A percentile compares a stretch with the other conserved stretches of the same genome.
Evolutionary conservation across 192 early-diverging fungal species (phyloP).

Genomic region (Spinellus fusiger): DNA sequence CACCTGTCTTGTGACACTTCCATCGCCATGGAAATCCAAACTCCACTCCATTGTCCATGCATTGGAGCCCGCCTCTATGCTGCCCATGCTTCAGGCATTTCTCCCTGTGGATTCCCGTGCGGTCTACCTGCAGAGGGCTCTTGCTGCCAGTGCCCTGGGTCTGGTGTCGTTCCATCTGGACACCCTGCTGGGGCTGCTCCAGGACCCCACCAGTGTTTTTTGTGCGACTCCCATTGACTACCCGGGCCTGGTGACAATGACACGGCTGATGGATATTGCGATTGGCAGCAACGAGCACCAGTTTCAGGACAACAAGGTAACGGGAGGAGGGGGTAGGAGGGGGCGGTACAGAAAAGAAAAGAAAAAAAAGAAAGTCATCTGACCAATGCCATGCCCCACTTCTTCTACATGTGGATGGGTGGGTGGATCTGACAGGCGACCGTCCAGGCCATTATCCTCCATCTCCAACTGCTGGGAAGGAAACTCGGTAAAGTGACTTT

Average conservation of each 20-base stretch:
- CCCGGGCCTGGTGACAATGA: neutral
- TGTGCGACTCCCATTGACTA: neutral
- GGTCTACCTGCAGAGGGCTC: neutral
- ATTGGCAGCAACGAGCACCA: neutral
- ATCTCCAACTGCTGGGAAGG: neutral
- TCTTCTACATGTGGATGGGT: too few relatives aligned
- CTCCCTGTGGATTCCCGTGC: too few relatives aligned
- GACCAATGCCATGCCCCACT: too few relatives aligned
- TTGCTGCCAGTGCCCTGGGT: neutral
- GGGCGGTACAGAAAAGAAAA: neutral
- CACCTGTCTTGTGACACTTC: too few relatives aligned
- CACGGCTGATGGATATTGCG: neutral
- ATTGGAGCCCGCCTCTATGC: too few relatives aligned
- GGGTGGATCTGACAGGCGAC: neutral
- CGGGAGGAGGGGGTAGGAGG: neutral
- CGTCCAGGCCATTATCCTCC: neutral
- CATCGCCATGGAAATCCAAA: too few relatives aligned
- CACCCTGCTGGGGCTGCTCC: neutral
- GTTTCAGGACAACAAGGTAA: neutral
- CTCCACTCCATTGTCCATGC: too few relatives aligned
- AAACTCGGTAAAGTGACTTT: neutral
- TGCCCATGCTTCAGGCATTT: too few relatives aligned
- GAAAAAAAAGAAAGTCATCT: too few relatives aligned
- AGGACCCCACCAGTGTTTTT: neutral
- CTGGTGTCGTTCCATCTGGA: neutral